Conservation (phyloP, 148 eudicot genomes). For the Rhododendron kiyosumense region DNA sequence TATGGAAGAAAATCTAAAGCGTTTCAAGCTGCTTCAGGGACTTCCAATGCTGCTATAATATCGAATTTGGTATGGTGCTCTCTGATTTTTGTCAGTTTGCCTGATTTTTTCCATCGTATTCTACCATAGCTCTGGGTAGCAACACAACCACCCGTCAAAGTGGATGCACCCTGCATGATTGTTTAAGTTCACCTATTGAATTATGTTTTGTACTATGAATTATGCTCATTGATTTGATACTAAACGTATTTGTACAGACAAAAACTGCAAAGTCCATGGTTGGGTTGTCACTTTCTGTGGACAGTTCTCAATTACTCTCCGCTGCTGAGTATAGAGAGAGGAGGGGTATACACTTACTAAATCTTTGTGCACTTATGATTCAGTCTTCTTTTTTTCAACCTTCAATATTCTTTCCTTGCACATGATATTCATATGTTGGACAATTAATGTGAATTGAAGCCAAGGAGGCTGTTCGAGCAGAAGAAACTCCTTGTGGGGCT, state of each 20-base stretch:
- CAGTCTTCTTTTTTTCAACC: constrained; percentile 9
- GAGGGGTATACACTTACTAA: constrained; percentile 45
- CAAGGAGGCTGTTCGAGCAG: constrained; percentile 94
- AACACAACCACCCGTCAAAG: background rate
- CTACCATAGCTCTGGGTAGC: background rate
- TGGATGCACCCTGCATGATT: constrained; percentile 4
- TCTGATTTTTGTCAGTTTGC: constrained; percentile 3
- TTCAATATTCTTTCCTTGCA: constrained; percentile 9
- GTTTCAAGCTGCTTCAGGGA: constrained; percentile 85
- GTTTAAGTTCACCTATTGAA: background rate
- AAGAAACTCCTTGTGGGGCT: constrained; percentile 91
- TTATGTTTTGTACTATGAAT: background rate
- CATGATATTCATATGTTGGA: constrained; percentile 1
- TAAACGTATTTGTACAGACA: constrained; percentile 46
- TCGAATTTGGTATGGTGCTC: constrained; percentile 58
- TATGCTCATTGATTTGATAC: constrained; percentile 6
- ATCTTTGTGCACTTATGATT: background rate
- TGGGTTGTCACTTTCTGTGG: constrained; percentile 68
- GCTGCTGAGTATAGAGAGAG: constrained; percentile 67
- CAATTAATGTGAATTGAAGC: constrained; percentile 41
- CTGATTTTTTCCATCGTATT: background rate
- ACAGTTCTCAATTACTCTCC: constrained; percentile 65
- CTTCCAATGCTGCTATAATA: constrained; percentile 67
- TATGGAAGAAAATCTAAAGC: constrained; percentile 99
- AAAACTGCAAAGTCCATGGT: constrained; percentile 86